These are phyloP conservation scores for Tylopilus balloui DNA, from an alignment of 768 basidiomycete species.

Conservation along the genomic window DNA sequence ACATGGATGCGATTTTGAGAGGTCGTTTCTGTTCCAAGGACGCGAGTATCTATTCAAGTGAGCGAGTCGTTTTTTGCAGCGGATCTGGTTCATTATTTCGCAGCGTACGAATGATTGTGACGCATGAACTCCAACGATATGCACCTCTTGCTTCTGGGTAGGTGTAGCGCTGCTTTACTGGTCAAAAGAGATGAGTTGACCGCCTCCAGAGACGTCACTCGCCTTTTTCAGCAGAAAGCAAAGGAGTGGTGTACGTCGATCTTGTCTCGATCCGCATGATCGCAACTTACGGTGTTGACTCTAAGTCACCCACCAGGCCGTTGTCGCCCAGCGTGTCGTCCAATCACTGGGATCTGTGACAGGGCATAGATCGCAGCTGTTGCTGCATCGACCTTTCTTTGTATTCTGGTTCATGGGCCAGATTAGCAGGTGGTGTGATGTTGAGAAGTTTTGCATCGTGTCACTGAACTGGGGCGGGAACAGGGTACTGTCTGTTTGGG, in stretches of 20 bases:
- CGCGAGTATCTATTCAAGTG: constrained; percentile 77
- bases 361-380: constrained; percentile 41
- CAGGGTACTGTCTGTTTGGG: constrained; percentile 58
- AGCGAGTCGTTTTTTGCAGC: constrained; percentile 24
- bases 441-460: constrained; percentile 2
- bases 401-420: constrained; percentile 76
- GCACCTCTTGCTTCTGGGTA: constrained; percentile 57
- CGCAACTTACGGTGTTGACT: constrained; percentile 5
- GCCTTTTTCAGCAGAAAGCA: constrained; percentile 51
- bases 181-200: neutral
- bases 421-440: constrained; percentile 45
- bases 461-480: constrained; percentile 10
- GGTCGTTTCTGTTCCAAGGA: constrained; percentile 63
- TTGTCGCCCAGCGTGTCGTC: constrained; percentile 57
- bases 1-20: constrained; percentile 65
- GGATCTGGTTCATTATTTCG: constrained; percentile 1
- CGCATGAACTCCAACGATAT: constrained; percentile 63
- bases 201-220: constrained; percentile 39
- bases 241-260: constrained; percentile 61
- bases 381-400: constrained; percentile 61
- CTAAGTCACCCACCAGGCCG: constrained; percentile 57
- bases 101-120: constrained; percentile 67
- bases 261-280: constrained; percentile 5
- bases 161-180: constrained; percentile 17
- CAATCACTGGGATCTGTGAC: constrained; percentile 57